Evolutionary conservation across 805 yeast species (phyloP), one percentile per base, ranked within the genome.

Genomic region (Metschnikowia gelsemii): DNA sequence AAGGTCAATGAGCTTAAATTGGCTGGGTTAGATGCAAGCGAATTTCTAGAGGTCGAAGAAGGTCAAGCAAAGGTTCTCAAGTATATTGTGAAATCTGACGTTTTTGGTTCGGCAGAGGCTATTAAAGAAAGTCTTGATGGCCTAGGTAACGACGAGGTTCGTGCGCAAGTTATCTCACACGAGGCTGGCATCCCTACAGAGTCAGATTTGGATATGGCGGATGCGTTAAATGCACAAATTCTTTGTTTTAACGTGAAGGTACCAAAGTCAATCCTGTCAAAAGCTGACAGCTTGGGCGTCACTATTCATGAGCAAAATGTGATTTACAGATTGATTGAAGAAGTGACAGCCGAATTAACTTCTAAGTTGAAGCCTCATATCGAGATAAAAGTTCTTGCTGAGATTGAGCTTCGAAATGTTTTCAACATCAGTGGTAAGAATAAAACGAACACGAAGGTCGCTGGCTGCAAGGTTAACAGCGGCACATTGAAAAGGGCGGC

Each of bases 71-170:
- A 40, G 31, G 39, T 61, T 38, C 35, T 56, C 58, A 59, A 65
- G 11, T 88, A 82, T 50, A 81, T 93, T 20, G 70, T 93, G 25
- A 88, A 87, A 58, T 86, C 96, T 0, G 99, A 93, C 64, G 97
- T 91, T 1, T 82, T 83, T 51, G 99, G 99, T 0, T 90, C 98
- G 0, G 85, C 87, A 0, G 99, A 93, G 59, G 99, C 99, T 1
- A 85, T 93, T 24, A 75, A 70, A 27, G 96, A 90, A 59, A 80
- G 91, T 52, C 79, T 93, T 35, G 72, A 74, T 44, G 81, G 82
- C 9, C 64, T 93, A n/a, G 97, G 97, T 5, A 90, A 91, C 59
- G 86, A 84, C 1, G 95, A 87, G 56, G 91, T 91, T 5, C 69
- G 72, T 45, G 78, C 89, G 3, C 63, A 71, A n/a, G 80, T 91